Conservation (phyloP, 345 rosid genomes). For the Fremontodendron californicum region DNA sequence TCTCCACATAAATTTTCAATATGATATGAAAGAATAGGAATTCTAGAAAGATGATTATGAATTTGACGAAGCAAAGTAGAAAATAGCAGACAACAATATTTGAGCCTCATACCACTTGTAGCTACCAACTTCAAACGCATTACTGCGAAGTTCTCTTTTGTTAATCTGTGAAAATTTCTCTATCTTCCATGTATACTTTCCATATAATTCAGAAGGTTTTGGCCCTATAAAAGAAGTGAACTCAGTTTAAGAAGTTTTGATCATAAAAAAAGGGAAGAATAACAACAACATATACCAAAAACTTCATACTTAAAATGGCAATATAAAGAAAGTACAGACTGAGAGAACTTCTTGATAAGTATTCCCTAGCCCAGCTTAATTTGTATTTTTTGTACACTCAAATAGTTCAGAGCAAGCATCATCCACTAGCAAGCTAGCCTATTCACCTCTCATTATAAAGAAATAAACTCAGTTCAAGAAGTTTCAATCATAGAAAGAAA, state of each 20-base stretch:
- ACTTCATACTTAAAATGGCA: not conserved
- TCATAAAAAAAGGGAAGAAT: not conserved
- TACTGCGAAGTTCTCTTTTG: slow-evolving; percentile 76
- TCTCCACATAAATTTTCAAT: not conserved
- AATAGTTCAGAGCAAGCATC: slow-evolving; percentile 1
- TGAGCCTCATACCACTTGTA: slow-evolving; percentile 69
- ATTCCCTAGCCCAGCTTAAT: not conserved
- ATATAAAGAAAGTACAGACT: not conserved
- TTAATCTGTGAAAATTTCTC: slow-evolving; percentile 78
- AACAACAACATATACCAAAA: not conserved
- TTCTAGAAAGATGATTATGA: not conserved
- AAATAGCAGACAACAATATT: slow-evolving; percentile 9
- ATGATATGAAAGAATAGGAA: not conserved
- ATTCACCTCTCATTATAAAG: slow-evolving; percentile 14
- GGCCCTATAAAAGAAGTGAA: slow-evolving; percentile 44
- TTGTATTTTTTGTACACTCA: not conserved
- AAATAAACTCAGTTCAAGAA: slow-evolving; percentile 21
- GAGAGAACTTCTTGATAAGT: not conserved
- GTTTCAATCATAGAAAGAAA: not conserved
- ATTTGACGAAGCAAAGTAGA: not conserved
- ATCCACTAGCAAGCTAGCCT: not conserved
- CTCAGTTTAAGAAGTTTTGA: slow-evolving; percentile 17
- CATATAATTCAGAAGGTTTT: slow-evolving; percentile 71
- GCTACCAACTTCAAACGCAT: slow-evolving; percentile 83
- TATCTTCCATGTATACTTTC: slow-evolving; percentile 86